Evolutionary conservation across 2,329 filamentous ascomycete species (phyloP), one percentile per base, ranked within the genome.

Genomic region (Cercospora canescens): DNA sequence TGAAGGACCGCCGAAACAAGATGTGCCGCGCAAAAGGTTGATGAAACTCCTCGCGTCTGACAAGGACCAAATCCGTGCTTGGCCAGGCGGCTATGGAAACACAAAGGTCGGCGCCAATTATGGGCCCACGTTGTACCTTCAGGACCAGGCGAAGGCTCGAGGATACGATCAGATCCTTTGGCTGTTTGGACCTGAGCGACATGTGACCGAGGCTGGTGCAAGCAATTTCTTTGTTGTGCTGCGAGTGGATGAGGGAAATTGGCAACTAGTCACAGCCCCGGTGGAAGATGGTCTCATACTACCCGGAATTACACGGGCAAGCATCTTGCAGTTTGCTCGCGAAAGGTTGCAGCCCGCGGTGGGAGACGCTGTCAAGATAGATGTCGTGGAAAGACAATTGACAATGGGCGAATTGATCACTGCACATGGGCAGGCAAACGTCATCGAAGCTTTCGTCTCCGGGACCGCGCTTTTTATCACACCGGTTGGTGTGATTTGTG

Each of bases 21-120:
- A 58, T 64, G 60, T 16, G 71, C 71, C 35, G 76, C 76, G 16
- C 74, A 63, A 48, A 57, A 69, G 45, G 70, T 26, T 84, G 66
- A 54, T 95, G 84, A 89, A 86, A 73, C 87, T 96, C 48, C 87
- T 94, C 75, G 94, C 93, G 0, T 91, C 87, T 55, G 86, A 87
- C 60, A 87, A 93, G 69, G 91, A 95, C 78, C 90, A 89, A 84
- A 88, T 95, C 64, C 89, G 93, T 72, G 93, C 93, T 26, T 97
- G 93, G 93, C 92, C 92, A 28, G 93, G 93, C 69, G 93, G 93
- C 12, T 96, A 95, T 77, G 93, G 93, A 0, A 93, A 90, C 75
- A 91, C 92, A 69, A 97, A 97, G 81, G 87, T 97, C 32, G 93
- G 93, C 65, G 93, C 93, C 69, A 97, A 96, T 83, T 96, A 96